A percentile compares a stretch with the other conserved stretches of the same genome.
Conservation (phyloP, 768 basidiomycete species). For the Kwoniella dejecticola region DNA sequence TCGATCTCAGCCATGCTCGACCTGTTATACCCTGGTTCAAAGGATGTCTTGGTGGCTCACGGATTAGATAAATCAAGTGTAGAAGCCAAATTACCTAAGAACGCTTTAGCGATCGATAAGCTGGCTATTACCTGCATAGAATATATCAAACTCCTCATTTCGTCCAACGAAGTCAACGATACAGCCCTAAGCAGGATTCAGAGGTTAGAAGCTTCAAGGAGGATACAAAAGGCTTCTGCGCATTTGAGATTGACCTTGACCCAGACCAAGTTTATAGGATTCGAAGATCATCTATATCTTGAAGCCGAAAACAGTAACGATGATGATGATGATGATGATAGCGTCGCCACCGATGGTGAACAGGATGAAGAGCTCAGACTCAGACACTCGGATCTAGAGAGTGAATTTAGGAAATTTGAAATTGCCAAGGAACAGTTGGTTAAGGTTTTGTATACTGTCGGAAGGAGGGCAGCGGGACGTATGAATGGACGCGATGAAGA, state of each 20-base stretch:
- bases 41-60: conserved; percentile 4
- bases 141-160: conserved; percentile 42
- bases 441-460: conserved; percentile 35
- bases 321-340: conserved; percentile 6
- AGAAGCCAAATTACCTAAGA: conserved; percentile 6
- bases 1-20: conserved; percentile 47
- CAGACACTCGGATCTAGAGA: conserved; percentile 13
- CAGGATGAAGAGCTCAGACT: neutral
- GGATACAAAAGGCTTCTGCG: conserved; percentile 27
- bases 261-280: conserved; percentile 43
- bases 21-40: conserved; percentile 43
- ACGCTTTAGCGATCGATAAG: conserved; percentile 47
- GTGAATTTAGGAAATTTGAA: conserved; percentile 26
- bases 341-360: conserved; percentile 6
- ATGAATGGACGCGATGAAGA: conserved; percentile 32
- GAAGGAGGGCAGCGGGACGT: conserved; percentile 38
- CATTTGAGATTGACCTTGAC: conserved; percentile 43
- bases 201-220: conserved; percentile 21
- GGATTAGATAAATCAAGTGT: neutral
- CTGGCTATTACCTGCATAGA: conserved; percentile 51
- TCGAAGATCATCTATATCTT: conserved; percentile 8
- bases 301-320: too few relatives aligned
- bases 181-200: neutral
- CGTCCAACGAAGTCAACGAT: conserved; percentile 18
- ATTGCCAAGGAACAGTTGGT: conserved; percentile 42